Percentiles rank a stretch among this genome's conserved stretches.
Conservation (phyloP, 495 filamentous ascomycete species). For the Tuber indicum region DNA sequence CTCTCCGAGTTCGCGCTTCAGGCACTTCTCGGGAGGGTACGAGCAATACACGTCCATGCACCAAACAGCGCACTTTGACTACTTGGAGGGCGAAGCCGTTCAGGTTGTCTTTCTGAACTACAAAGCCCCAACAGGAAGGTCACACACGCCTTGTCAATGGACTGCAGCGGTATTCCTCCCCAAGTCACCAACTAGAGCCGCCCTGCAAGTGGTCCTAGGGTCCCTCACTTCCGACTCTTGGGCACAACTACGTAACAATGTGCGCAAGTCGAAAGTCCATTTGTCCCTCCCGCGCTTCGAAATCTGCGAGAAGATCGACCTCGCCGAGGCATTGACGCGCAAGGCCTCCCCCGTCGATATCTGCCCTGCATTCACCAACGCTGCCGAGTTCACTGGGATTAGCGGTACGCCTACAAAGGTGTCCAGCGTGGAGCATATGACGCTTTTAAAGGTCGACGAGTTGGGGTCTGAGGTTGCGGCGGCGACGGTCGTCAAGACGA, state of each 20-base stretch:
- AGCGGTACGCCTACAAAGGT: background rate
- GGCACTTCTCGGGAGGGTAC: background rate
- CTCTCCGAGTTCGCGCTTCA: background rate
- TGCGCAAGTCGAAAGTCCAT: background rate
- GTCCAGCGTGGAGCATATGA: background rate
- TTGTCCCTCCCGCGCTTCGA: background rate
- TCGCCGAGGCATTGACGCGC: background rate
- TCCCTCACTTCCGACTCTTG: background rate
- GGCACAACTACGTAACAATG: background rate
- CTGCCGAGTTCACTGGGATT: background rate
- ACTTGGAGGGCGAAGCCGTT: background rate
- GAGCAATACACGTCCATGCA: background rate
- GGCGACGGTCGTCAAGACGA: background rate
- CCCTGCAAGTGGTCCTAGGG: background rate
- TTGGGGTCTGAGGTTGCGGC: slow-evolving; percentile 10
- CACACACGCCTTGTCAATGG: background rate
- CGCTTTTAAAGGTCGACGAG: slow-evolving; percentile 4
- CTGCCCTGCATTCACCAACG: background rate
- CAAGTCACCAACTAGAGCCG: background rate
- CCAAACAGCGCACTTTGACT: background rate
- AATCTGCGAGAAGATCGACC: background rate
- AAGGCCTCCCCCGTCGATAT: background rate
- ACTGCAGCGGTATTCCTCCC: background rate
- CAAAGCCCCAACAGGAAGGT: background rate
- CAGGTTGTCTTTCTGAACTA: background rate